Conservation (phyloP, 2,329 filamentous ascomycete genomes). For the Aspergillus costaricaensis region DNA sequence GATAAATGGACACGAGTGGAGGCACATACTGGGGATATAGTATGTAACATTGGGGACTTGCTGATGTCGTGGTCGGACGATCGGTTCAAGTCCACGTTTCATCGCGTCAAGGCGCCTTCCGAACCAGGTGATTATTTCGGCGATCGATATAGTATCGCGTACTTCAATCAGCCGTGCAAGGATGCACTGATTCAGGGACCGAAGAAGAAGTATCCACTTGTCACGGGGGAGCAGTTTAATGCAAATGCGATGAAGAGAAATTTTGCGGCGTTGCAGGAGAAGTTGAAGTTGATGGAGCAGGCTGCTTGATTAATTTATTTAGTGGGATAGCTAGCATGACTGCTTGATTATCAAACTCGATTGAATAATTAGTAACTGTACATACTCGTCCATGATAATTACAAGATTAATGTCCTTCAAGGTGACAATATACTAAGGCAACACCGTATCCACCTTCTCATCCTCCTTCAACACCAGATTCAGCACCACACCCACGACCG, state of each 20-base stretch:
- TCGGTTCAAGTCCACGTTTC: constrained; percentile 67
- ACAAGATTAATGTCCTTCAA: too few species aligned
- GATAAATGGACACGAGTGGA: constrained; percentile 67
- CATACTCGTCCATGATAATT: rapidly evolving
- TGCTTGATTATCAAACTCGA: too few species aligned
- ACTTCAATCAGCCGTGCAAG: constrained; percentile 65
- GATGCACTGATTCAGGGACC: constrained; percentile 63
- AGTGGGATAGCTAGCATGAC: too few species aligned
- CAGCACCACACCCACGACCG: constrained; percentile 31
- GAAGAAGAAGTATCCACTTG: constrained; percentile 60
- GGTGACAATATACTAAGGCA: neutral
- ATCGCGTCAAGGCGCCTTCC: constrained; percentile 63
- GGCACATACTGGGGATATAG: constrained; percentile 55
- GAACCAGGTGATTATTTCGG: constrained; percentile 59
- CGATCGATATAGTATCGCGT: constrained; percentile 65
- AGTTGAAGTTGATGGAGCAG: constrained; percentile 35
- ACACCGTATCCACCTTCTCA: neutral
- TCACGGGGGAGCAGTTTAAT: constrained; percentile 64
- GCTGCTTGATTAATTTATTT: too few species aligned
- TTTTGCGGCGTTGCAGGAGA: constrained; percentile 55
- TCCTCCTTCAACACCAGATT: constrained; percentile 23
- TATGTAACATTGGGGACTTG: constrained; percentile 68
- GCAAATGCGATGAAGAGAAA: constrained; percentile 59
- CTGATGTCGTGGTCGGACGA: constrained; percentile 69
- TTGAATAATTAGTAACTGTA: too few species aligned